Conservation (phyloP, 306 rosid species). For the Alnus glutinosa region DNA sequence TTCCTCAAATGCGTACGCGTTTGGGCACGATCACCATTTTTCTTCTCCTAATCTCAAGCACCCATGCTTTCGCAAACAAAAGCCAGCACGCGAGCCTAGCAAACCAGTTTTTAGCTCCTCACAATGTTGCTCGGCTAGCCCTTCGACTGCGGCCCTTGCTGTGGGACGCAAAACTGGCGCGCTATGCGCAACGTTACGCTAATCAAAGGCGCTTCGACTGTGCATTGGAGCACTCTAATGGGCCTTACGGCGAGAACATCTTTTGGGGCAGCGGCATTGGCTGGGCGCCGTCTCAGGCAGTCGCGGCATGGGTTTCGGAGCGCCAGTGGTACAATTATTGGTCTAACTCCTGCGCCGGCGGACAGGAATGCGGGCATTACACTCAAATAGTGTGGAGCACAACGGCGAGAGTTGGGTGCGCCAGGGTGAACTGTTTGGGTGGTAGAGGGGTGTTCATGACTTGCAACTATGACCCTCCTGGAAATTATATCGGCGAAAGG, state of each 20-base stretch:
- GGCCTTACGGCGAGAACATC: conserved; percentile 91
- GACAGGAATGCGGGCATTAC: conserved; percentile 77
- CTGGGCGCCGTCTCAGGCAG: conserved; percentile 79
- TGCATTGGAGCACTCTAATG: conserved; percentile 63
- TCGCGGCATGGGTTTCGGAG: conserved; percentile 68
- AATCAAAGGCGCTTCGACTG: conserved; percentile 72
- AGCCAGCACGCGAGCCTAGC: conserved; percentile 18
- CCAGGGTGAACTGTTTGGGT: conserved; percentile 51
- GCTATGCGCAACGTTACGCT: conserved; percentile 71
- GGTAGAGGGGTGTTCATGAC: conserved; percentile 72
- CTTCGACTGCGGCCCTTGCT: conserved; percentile 44
- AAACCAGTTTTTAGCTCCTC: conserved; percentile 63
- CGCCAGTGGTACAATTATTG: conserved; percentile 50
- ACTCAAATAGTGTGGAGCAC: conserved; percentile 83
- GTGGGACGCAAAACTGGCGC: conserved; percentile 53
- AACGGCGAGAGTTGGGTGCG: conserved; percentile 65
- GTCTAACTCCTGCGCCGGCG: conserved; percentile 56
- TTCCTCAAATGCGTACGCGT: too few species aligned
- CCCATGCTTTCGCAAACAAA: conserved; percentile 17
- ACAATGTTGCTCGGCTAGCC: conserved; percentile 54
- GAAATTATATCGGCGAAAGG: conserved; percentile 74
- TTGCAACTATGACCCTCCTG: conserved; percentile 94
- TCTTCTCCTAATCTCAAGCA: conserved; percentile 26
- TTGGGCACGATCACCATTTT: conserved; percentile 21
- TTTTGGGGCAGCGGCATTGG: conserved; percentile 88